Conservation (phyloP, 1,284 basidiomycete genomes). For the Ceratobasidium sp. region DNA sequence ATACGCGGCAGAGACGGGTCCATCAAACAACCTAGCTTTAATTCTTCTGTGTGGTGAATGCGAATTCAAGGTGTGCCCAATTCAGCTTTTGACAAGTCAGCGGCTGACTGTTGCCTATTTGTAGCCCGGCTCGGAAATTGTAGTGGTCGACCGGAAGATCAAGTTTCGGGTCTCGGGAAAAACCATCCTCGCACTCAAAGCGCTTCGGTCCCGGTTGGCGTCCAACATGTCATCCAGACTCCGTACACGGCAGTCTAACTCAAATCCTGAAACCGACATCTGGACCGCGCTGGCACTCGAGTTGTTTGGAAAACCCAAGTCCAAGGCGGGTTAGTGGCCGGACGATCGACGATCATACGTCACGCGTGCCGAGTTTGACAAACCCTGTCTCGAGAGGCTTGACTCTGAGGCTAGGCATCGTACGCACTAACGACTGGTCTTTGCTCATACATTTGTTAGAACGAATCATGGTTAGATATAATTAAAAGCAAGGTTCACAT, state of each 20-base stretch:
- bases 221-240: conserved; percentile 60
- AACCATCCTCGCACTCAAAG: conserved; percentile 79
- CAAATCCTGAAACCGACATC: conserved; percentile 59
- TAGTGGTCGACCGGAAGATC: conserved; percentile 87
- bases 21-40: conserved; percentile 84
- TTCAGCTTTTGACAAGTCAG: not conserved
- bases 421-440: too few relatives aligned
- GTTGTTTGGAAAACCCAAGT: not conserved
- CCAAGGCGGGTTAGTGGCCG: too few relatives aligned
- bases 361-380: too few relatives aligned
- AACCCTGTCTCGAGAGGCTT: too few relatives aligned
- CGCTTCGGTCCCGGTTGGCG: conserved; percentile 72
- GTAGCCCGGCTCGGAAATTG: conserved; percentile 73
- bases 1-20: conserved; percentile 97
- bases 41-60: conserved; percentile 89
- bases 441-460: too few relatives aligned
- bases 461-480: too few relatives aligned
- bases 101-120: conserved; percentile 20
- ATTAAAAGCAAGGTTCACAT: too few relatives aligned
- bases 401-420: too few relatives aligned
- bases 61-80: conserved; percentile 79
- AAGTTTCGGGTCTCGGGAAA: conserved; percentile 75
- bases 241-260: conserved; percentile 41
- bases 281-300: conserved; percentile 17
- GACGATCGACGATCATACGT: too few relatives aligned